phyloP scores from a whole-genome alignment of 208 protist genomes.

The Tritrichomonas musculus region DNA sequence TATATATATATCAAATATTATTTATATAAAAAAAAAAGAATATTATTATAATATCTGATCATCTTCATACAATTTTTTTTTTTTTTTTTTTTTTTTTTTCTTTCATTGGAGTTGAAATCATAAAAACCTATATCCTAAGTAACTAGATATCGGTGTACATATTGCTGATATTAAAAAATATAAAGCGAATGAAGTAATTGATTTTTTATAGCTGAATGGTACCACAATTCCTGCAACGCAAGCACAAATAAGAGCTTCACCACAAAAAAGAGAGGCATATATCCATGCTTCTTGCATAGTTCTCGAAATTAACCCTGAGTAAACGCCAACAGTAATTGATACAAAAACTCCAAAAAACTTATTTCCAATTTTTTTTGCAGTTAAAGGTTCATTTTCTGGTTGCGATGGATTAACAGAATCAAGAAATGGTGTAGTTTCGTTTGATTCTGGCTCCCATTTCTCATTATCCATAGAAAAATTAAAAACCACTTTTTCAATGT shows the following conservation, averaged over 20 bases:
- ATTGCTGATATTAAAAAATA: constrained; percentile 5
- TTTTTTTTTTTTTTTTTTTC: no score
- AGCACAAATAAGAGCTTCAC: constrained; percentile 4
- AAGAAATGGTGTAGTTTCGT: no score
- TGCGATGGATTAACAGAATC: no score
- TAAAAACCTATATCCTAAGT: neutral
- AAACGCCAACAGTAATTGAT: neutral
- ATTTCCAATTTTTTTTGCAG: neutral
- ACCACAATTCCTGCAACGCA: neutral
- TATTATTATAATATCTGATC: no score
- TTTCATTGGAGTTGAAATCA: no score
- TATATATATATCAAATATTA: no score
- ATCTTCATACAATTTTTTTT: no score
- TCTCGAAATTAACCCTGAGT: neutral
- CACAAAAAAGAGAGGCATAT: neutral
- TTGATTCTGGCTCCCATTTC: no score
- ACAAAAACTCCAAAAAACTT: neutral
- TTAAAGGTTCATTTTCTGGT: no score
- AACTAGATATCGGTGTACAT: neutral
- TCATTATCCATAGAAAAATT: no score
- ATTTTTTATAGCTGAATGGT: neutral
- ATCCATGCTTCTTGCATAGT: constrained; percentile 32
- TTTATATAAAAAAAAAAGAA: no score
- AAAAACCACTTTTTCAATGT: no score
- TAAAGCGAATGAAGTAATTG: neutral